These are phyloP conservation scores for Xylaria digitata DNA, from an alignment of 2,329 filamentous ascomycete species.

Conservation along the genomic window DNA sequence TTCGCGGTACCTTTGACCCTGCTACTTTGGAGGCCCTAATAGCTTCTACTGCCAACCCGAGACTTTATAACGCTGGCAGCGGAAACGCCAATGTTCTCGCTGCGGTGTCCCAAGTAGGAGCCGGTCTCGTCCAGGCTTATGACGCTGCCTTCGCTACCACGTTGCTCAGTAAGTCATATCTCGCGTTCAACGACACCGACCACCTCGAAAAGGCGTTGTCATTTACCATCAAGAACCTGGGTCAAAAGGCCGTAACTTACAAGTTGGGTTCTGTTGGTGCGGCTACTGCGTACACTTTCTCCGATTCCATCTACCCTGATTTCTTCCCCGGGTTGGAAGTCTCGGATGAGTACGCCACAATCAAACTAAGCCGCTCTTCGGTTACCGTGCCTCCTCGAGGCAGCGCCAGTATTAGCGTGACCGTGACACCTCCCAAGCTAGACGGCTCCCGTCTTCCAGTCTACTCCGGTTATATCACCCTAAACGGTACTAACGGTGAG, in stretches of 20 bases:
- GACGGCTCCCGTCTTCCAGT: constrained; percentile 57
- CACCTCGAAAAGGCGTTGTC: constrained; percentile 61
- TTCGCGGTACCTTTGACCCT: constrained; percentile 64
- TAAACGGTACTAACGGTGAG: constrained; percentile 57
- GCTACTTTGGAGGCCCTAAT: constrained; percentile 57
- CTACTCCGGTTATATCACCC: constrained; percentile 61
- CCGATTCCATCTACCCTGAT: constrained; percentile 52
- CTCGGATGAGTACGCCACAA: constrained; percentile 54
- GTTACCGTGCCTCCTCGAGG: constrained; percentile 48
- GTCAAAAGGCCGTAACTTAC: constrained; percentile 61
- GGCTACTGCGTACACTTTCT: constrained; percentile 65
- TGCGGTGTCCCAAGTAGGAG: constrained; percentile 70
- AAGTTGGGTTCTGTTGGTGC: constrained; percentile 62
- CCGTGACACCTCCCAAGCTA: constrained; percentile 56
- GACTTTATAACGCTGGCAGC: constrained; percentile 46
- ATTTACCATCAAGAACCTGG: constrained; percentile 68
- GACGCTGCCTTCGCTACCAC: constrained; percentile 67
- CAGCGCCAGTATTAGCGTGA: constrained; percentile 56
- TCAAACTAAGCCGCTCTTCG: constrained; percentile 55
- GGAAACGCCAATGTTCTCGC: constrained; percentile 54
- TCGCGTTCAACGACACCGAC: constrained; percentile 74
- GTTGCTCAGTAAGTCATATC: constrained; percentile 64
- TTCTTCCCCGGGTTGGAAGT: constrained; percentile 59
- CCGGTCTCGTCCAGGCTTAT: constrained; percentile 69
- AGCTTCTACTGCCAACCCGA: constrained; percentile 41